Percentiles rank a stretch among this genome's conserved stretches.
phyloP scores from a whole-genome alignment of 805 yeast genomes.

The Hanseniaspora jakobsenii region DNA sequence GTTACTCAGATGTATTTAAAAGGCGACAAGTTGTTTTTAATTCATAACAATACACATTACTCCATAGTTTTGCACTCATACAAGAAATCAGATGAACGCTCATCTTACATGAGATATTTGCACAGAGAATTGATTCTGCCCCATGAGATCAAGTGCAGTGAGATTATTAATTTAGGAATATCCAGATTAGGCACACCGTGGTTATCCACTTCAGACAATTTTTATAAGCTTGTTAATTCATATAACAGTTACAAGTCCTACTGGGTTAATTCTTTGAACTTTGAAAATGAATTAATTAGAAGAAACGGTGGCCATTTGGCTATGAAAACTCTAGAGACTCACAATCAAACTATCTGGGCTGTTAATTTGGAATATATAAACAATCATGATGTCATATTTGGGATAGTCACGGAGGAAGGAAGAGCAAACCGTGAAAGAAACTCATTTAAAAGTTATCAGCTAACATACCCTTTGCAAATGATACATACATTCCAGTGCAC shows the following conservation, averaged over 20 bases:
- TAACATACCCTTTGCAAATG: background rate
- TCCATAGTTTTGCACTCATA: background rate
- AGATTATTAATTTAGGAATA: slow-evolving; percentile 6
- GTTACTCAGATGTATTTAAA: background rate
- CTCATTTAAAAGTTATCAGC: too few relatives aligned
- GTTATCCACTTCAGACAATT: slow-evolving; percentile 5
- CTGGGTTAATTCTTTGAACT: slow-evolving; percentile 9
- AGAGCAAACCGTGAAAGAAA: too few relatives aligned
- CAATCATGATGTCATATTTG: slow-evolving; percentile 5
- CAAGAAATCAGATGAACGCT: background rate
- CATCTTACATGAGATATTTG: background rate
- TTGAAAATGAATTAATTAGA: slow-evolving; percentile 5
- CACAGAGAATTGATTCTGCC: slow-evolving; percentile 4
- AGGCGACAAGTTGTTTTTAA: background rate
- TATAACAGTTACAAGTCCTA: slow-evolving; percentile 5
- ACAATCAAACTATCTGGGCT: background rate
- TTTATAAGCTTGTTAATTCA: slow-evolving; percentile 9
- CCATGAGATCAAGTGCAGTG: background rate
- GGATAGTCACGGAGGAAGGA: background rate
- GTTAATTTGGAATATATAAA: background rate
- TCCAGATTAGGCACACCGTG: slow-evolving; percentile 9
- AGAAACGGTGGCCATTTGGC: slow-evolving; percentile 7
- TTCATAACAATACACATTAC: background rate
- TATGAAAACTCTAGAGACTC: background rate
- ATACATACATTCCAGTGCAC: background rate